phyloP scores from a whole-genome alignment of 2,329 filamentous ascomycete genomes.

The Fusarium redolens region DNA sequence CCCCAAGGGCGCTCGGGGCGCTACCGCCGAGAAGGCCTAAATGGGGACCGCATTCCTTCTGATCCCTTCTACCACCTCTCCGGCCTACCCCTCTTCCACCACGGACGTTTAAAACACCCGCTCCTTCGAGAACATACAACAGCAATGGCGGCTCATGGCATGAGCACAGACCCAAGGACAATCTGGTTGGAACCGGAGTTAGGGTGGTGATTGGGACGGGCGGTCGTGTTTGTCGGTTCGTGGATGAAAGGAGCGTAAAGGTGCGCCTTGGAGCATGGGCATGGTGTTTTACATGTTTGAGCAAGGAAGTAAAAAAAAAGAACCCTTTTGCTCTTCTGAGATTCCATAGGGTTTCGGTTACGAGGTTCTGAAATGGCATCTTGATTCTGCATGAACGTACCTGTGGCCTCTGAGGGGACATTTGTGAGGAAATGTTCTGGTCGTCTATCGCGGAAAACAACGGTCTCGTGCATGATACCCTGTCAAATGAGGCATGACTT shows the following conservation, averaged over 20 bases:
- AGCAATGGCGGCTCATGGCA: conserved; percentile 22
- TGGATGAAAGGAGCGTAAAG: conserved; percentile 33
- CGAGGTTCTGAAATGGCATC: conserved; percentile 51
- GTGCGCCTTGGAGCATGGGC: conserved; percentile 50
- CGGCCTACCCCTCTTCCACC: conserved; percentile 21
- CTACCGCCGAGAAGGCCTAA: conserved; percentile 55
- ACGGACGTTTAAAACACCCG: conserved; percentile 19
- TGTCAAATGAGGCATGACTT: background rate
- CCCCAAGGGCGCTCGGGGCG: conserved; percentile 85
- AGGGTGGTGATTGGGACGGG: conserved; percentile 32
- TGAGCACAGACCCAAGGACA: conserved; percentile 24
- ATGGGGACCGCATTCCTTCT: conserved; percentile 36
- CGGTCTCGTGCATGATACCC: background rate
- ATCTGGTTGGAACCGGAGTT: conserved; percentile 22
- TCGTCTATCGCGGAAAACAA: conserved; percentile 1
- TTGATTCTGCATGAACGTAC: conserved; percentile 48
- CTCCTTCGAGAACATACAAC: conserved; percentile 14
- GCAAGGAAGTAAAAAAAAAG: conserved; percentile 46
- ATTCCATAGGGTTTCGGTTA: conserved; percentile 49
- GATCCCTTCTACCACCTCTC: conserved; percentile 32
- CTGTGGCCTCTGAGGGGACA: background rate
- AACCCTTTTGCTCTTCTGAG: conserved; percentile 46
- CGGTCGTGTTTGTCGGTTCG: conserved; percentile 36
- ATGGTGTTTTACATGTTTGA: conserved; percentile 52
- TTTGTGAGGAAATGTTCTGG: background rate